Conservation (phyloP, 495 filamentous ascomycete genomes). For the Aspergillus carlsbadensis region DNA sequence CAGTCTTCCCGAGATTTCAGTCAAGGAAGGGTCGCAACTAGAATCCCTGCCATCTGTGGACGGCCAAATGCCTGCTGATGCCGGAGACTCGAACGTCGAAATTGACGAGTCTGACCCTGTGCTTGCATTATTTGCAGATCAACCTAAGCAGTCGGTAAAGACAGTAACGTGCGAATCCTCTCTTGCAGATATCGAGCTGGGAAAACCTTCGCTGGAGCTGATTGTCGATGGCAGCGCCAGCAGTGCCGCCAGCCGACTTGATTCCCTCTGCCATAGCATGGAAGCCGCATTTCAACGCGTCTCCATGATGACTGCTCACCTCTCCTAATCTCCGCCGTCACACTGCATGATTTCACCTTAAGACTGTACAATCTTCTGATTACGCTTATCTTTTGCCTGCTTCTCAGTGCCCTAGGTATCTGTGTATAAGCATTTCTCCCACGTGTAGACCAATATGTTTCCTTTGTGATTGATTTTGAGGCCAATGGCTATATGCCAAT, state of each 20-base stretch:
- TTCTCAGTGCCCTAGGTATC: conserved; percentile 3
- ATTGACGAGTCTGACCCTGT: conserved; percentile 61
- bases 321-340: conserved; percentile 42
- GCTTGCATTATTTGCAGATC: conserved; percentile 57
- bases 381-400: conserved; percentile 2
- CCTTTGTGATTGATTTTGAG: conserved; percentile 25
- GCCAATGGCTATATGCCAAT: no score
- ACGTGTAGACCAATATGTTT: conserved; percentile 22
- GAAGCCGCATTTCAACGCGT: conserved; percentile 51
- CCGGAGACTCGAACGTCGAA: conserved; percentile 46
- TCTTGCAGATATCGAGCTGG: conserved; percentile 54
- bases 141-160: conserved; percentile 27
- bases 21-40: conserved; percentile 53
- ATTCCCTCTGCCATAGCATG: conserved; percentile 47
- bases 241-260: conserved; percentile 39
- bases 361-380: conserved; percentile 17
- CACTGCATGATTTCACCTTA: conserved; percentile 20
- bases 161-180: conserved; percentile 29
- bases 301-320: conserved; percentile 45
- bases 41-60: conserved; percentile 38
- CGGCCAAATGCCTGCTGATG: conserved; percentile 25
- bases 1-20: conserved; percentile 28
- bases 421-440: conserved; percentile 4
- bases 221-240: conserved; percentile 48
- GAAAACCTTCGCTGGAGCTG: conserved; percentile 62